These are phyloP conservation scores for Xylaria hypoxylon DNA, from an alignment of 2,329 filamentous ascomycete genomes.

Conservation along the genomic window DNA sequence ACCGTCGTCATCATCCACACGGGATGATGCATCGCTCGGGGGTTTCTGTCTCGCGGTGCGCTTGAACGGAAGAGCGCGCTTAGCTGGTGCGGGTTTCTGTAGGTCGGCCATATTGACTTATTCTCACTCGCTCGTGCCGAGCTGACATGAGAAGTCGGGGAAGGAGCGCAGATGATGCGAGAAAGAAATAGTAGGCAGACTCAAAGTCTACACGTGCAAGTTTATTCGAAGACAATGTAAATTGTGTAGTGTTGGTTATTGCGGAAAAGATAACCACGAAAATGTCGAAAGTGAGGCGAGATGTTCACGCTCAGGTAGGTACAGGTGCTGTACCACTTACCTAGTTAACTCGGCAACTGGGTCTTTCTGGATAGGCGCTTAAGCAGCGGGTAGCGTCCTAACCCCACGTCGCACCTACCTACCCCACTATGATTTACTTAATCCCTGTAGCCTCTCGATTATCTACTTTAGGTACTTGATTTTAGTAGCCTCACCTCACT, in stretches of 20 bases:
- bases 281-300: not conserved
- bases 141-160: not conserved
- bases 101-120: conserved; percentile 51
- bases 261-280: not conserved
- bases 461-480: not conserved
- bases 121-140: not conserved
- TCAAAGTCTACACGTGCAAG: not conserved
- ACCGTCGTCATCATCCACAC: conserved; percentile 53
- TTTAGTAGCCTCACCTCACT: conserved; percentile 17
- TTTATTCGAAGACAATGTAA: too few species aligned
- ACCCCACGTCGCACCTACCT: conserved; percentile 18
- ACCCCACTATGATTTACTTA: conserved; percentile 20
- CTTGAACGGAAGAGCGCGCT: conserved; percentile 62
- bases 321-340: not conserved
- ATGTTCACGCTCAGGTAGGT: conserved; percentile 8
- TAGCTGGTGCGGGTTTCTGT: conserved; percentile 44
- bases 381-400: not conserved
- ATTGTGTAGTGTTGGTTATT: not conserved
- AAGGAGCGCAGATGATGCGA: not conserved
- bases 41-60: conserved; percentile 57
- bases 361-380: not conserved
- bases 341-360: conserved; percentile 30
- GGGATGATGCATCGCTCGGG: conserved; percentile 46
- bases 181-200: too few species aligned
- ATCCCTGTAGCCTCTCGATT: conserved; percentile 22